These are phyloP conservation scores for Thraustochytrium sp. DNA, from an alignment of 352 stramenopile genomes.

Conservation along the genomic window DNA sequence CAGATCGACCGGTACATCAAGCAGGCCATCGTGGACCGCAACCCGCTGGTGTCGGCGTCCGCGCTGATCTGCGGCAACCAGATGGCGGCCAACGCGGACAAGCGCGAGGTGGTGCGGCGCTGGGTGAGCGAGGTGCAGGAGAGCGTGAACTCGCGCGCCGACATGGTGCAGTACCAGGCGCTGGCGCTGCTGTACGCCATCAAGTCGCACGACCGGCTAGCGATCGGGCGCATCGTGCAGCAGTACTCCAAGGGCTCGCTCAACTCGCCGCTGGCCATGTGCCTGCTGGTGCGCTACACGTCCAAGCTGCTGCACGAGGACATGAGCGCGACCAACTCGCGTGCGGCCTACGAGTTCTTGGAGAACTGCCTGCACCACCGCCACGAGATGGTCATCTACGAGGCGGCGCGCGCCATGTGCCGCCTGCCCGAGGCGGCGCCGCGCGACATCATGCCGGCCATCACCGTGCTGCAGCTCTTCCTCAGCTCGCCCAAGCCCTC, in stretches of 20 bases:
- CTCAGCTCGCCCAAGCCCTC: slow-evolving; percentile 88
- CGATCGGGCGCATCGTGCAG: slow-evolving; percentile 67
- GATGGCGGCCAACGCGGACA: slow-evolving; percentile 51
- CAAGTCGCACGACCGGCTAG: slow-evolving; percentile 94
- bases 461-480: slow-evolving; percentile 94
- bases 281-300: slow-evolving; percentile 95
- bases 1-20: slow-evolving; percentile 95
- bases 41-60: slow-evolving; percentile 88
- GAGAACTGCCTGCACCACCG: slow-evolving; percentile 94
- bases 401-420: slow-evolving; percentile 93
- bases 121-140: slow-evolving; percentile 97
- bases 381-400: slow-evolving; percentile 98
- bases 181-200: slow-evolving; percentile 97
- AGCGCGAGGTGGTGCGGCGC: slow-evolving; percentile 69
- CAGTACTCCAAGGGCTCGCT: slow-evolving; percentile 23
- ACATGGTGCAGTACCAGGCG: slow-evolving; percentile 98
- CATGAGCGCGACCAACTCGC: slow-evolving; percentile 51
- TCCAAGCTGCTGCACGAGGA: slow-evolving; percentile 73
- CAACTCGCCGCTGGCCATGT: slow-evolving; percentile 79
- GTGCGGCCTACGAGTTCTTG: slow-evolving; percentile 72
- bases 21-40: slow-evolving; percentile 97
- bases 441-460: slow-evolving; percentile 88
- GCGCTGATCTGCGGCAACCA: slow-evolving; percentile 79
- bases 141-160: slow-evolving; percentile 78
- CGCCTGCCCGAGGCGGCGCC: slow-evolving; percentile 84